phyloP scores from a whole-genome alignment of 331 rosid species.

The Pyrus hybrid region DNA sequence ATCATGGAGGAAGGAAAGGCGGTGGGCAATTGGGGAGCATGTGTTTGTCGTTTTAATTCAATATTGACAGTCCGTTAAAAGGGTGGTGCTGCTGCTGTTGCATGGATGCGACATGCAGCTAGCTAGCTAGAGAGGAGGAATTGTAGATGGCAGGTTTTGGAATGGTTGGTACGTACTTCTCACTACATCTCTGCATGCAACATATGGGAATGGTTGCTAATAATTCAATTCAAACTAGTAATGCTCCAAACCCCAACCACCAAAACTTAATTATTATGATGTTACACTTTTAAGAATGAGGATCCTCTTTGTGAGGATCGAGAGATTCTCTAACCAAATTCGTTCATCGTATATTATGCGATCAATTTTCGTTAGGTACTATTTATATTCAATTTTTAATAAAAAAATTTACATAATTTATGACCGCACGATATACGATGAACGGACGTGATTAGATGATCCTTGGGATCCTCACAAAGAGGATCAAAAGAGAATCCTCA shows the following conservation, averaged over 20 bases:
- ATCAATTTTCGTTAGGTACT: too few species aligned
- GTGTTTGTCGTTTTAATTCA: neutral
- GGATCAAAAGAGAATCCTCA: too few species aligned
- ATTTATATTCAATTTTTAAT: too few species aligned
- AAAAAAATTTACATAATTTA: too few species aligned
- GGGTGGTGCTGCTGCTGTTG: neutral
- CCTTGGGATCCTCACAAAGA: too few species aligned
- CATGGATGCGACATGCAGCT: neutral
- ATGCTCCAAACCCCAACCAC: neutral
- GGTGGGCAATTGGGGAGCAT: too few species aligned
- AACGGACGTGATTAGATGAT: too few species aligned
- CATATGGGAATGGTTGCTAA: neutral
- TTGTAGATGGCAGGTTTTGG: neutral
- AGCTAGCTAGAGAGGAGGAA: neutral
- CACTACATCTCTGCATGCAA: neutral
- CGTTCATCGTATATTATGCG: too few species aligned
- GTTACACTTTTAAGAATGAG: neutral
- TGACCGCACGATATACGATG: too few species aligned
- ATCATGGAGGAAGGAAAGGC: too few species aligned
- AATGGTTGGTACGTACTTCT: neutral
- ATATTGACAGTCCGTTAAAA: neutral
- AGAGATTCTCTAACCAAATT: accelerated
- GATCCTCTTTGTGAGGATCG: too few species aligned
- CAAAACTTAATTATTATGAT: neutral
- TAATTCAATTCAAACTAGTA: too few species aligned